A percentile compares a stretch with the other conserved stretches of the same genome.
Conservation (phyloP, 495 filamentous ascomycete species). For the Neurospora sp. region DNA sequence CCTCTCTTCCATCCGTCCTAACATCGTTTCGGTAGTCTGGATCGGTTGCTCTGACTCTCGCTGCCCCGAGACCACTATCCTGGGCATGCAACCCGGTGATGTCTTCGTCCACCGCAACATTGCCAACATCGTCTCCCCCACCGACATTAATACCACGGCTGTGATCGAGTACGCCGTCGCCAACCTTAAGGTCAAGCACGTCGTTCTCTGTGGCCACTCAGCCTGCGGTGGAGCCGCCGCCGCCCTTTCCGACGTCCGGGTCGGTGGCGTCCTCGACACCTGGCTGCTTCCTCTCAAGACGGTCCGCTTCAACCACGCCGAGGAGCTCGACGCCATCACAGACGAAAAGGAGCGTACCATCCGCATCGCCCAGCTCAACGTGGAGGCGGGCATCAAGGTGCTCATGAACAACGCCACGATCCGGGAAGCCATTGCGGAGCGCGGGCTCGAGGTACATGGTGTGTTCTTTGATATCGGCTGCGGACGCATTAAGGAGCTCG, state of each 20-base stretch:
- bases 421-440: conserved; percentile 54
- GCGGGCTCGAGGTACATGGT: conserved; percentile 66
- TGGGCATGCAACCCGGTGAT: conserved; percentile 73
- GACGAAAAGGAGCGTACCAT: conserved; percentile 39
- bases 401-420: conserved; percentile 52
- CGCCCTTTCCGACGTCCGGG: conserved; percentile 52
- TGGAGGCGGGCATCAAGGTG: conserved; percentile 52
- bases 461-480: conserved; percentile 55
- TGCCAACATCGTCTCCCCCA: conserved; percentile 72
- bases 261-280: conserved; percentile 68
- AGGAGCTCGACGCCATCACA: conserved; percentile 40
- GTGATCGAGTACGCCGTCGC: conserved; percentile 80
- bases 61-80: conserved; percentile 76
- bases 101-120: conserved; percentile 94
- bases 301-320: conserved; percentile 44
- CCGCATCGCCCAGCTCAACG: conserved; percentile 59
- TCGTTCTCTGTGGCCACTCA: conserved; percentile 80
- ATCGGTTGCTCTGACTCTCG: conserved; percentile 87
- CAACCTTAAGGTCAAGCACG: conserved; percentile 66
- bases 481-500: conserved; percentile 51
- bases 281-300: conserved; percentile 68
- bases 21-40: conserved; percentile 48
- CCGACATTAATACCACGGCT: conserved; percentile 62
- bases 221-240: conserved; percentile 69
- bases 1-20: background rate